These are phyloP conservation scores for Acanthamoeba sp. DNA, from an alignment of 208 protist species.

Conservation along the genomic window DNA sequence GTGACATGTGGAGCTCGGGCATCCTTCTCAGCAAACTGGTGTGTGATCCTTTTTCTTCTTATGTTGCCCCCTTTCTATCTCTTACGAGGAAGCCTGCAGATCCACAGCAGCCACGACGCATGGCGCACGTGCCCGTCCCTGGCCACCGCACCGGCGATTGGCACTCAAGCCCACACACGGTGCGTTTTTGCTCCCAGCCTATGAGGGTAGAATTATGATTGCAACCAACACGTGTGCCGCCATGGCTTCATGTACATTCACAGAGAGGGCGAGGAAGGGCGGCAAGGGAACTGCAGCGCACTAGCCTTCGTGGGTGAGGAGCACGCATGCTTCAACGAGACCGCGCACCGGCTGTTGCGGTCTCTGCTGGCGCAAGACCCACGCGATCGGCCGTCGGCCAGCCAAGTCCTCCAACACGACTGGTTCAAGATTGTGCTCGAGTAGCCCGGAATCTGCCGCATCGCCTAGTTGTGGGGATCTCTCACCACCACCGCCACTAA, in stretches of 20 bases:
- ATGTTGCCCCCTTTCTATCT: neutral
- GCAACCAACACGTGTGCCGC: too few species aligned
- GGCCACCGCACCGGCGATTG: neutral
- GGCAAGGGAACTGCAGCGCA: neutral
- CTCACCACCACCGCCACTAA: too few species aligned
- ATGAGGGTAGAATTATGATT: too few species aligned
- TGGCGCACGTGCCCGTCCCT: neutral
- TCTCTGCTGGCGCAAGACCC: neutral
- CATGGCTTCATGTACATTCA: too few species aligned
- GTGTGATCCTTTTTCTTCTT: neutral
- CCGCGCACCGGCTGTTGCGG: neutral
- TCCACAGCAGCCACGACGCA: neutral
- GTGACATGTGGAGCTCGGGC: slow-evolving; percentile 42
- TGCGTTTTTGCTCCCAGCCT: too few species aligned
- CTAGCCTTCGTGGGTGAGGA: neutral
- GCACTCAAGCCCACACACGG: neutral
- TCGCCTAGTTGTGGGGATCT: too few species aligned
- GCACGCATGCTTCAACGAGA: neutral
- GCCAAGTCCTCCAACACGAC: neutral
- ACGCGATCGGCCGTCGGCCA: neutral
- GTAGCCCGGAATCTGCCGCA: too few species aligned
- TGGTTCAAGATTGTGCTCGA: neutral
- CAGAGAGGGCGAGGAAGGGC: neutral
- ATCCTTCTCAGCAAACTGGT: slow-evolving; percentile 15
- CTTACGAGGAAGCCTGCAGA: neutral